Conservation (phyloP, 1,284 basidiomycete genomes). For the Tetrapyrgos nigripes region DNA sequence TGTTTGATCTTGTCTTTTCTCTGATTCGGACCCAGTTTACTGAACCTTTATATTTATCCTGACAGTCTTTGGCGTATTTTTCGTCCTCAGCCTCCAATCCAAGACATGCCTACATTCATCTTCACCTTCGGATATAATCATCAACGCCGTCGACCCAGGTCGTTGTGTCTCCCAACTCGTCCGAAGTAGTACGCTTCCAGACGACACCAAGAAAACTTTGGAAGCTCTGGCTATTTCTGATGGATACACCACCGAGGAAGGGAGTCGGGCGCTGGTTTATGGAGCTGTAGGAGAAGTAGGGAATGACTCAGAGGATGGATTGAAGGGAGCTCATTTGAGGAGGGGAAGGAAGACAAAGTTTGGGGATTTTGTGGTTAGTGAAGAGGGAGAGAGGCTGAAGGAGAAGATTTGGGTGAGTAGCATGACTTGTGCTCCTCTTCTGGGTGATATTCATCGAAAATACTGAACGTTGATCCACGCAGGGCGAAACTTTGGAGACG, state of each 20-base stretch:
- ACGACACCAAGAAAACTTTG: constrained; percentile 28
- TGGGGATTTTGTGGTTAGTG: constrained; percentile 14
- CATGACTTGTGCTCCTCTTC: not conserved
- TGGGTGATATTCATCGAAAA: too few species aligned
- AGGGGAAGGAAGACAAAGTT: constrained; percentile 16
- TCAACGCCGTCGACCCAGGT: constrained; percentile 51
- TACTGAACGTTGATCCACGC: too few species aligned
- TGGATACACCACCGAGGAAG: constrained; percentile 28
- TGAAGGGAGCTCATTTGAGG: constrained; percentile 8
- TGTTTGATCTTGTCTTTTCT: not conserved
- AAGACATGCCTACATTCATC: too few species aligned
- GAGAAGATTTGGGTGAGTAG: constrained; percentile 18
- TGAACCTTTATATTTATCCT: constrained; percentile 1
- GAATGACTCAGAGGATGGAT: constrained; percentile 14
- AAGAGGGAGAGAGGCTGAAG: constrained; percentile 10
- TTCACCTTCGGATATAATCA: constrained; percentile 42
- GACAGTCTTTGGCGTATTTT: constrained; percentile 51
- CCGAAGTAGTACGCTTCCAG: constrained; percentile 24
- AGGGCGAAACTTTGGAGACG: too few species aligned
- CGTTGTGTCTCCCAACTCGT: constrained; percentile 51
- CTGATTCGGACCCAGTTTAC: not conserved
- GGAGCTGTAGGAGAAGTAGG: constrained; percentile 15
- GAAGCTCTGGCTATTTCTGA: not conserved
- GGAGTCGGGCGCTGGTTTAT: constrained; percentile 17
- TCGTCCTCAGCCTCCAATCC: constrained; percentile 45